These are phyloP conservation scores for Komagataella mondaviorum DNA, from an alignment of 805 yeast genomes.

Conservation along the genomic window DNA sequence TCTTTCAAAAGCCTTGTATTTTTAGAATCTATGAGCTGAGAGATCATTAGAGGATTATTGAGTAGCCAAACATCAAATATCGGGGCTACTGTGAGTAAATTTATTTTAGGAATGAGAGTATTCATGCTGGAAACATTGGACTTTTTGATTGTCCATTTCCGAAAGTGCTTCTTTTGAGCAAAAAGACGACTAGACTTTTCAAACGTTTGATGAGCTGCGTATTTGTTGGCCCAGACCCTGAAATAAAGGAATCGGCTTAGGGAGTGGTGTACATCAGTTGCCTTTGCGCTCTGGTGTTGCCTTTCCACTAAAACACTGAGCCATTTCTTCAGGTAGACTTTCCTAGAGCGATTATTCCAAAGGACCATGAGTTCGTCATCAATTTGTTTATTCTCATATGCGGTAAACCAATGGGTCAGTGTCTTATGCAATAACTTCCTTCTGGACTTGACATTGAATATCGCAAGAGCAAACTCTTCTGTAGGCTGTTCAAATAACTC, in stretches of 20 bases:
- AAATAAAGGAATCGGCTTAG: background rate
- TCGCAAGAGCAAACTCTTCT: background rate
- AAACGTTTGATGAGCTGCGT: background rate
- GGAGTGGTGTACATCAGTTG: background rate
- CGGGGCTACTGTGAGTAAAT: background rate
- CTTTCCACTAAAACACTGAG: background rate
- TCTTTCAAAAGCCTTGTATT: background rate
- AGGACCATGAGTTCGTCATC: background rate
- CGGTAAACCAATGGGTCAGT: background rate
- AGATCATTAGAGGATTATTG: background rate
- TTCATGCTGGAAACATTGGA: background rate
- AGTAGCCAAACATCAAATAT: background rate
- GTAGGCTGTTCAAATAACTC: background rate
- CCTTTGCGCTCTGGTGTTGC: background rate
- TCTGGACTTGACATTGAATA: background rate
- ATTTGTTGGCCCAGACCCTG: background rate
- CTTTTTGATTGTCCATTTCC: background rate
- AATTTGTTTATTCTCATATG: background rate
- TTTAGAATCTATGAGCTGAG: background rate
- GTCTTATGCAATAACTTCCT: background rate
- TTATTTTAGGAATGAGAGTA: background rate
- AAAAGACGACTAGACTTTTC: background rate
- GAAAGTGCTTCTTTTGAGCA: background rate
- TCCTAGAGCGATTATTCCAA: background rate
- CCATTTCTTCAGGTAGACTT: background rate